Evolutionary conservation across 2,329 filamentous ascomycete genomes (phyloP).

Genomic region (Monosporascus sp.): DNA sequence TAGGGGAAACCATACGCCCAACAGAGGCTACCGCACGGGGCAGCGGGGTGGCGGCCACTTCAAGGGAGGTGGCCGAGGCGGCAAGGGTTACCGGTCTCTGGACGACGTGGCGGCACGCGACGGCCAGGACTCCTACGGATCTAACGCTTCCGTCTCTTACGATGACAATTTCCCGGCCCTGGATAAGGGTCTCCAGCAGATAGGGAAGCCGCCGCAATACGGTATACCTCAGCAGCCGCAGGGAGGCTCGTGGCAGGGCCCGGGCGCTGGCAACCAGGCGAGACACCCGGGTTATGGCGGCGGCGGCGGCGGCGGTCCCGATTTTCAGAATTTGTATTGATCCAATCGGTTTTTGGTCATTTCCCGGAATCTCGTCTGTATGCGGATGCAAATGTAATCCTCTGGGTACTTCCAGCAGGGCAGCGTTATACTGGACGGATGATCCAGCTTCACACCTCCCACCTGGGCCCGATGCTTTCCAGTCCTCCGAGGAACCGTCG

Average conservation of each 20-base stretch:
- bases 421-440: too few species aligned
- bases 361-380: too few species aligned
- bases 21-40: slow-evolving; percentile 33
- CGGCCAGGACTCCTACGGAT: slow-evolving; percentile 36
- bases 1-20: slow-evolving; percentile 27
- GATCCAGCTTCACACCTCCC: too few species aligned
- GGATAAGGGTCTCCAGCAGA: slow-evolving; percentile 14
- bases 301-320: neutral
- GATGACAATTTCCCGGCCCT: slow-evolving; percentile 35
- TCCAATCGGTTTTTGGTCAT: too few species aligned
- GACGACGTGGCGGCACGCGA: slow-evolving; percentile 57
- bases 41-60: slow-evolving; percentile 30
- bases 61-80: slow-evolving; percentile 37
- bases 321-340: slow-evolving; percentile 8
- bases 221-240: slow-evolving; percentile 16
- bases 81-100: slow-evolving; percentile 58
- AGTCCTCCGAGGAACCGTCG: too few species aligned
- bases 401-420: too few species aligned
- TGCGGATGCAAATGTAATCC: too few species aligned
- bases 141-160: slow-evolving; percentile 37
- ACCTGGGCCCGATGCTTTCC: too few species aligned
- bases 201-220: slow-evolving; percentile 9
- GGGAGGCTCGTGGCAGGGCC: slow-evolving; percentile 16
- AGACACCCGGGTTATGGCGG: neutral
- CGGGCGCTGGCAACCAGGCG: slow-evolving; percentile 10